Conservation (phyloP, 768 basidiomycete species). For the Lactarius quietus region DNA sequence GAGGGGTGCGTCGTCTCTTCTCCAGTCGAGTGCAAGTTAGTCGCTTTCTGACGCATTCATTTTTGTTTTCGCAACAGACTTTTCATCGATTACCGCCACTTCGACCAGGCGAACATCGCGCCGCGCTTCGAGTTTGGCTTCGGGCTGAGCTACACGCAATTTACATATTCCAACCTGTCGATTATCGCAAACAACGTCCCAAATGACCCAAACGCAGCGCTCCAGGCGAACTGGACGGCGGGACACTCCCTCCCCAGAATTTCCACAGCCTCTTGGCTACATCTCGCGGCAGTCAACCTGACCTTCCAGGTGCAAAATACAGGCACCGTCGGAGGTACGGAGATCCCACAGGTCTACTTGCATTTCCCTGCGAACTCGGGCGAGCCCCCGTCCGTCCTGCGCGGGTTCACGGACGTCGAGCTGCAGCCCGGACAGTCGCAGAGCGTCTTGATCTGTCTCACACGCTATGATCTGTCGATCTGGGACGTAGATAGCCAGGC, state of each 20-base stretch:
- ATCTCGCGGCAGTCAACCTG: constrained; percentile 59
- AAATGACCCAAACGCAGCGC: constrained; percentile 39
- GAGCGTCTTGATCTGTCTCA: constrained; percentile 25
- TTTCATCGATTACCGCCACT: constrained; percentile 37
- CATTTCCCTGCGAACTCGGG: constrained; percentile 58
- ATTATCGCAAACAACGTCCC: constrained; percentile 39
- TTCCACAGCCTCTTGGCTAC: constrained; percentile 66
- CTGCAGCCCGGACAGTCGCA: constrained; percentile 27
- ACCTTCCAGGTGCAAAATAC: constrained; percentile 65
- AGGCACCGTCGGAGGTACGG: constrained; percentile 57
- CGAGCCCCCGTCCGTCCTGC: constrained; percentile 67
- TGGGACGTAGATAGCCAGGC: constrained; percentile 37
- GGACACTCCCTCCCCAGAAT: constrained; percentile 54
- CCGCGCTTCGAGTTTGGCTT: constrained; percentile 90
- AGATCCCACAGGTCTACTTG: constrained; percentile 77
- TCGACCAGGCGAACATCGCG: constrained; percentile 56
- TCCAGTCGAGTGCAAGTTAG: constrained; percentile 24
- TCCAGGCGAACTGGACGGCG: constrained; percentile 53
- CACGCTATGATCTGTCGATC: constrained; percentile 29
- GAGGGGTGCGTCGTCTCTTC: constrained; percentile 40
- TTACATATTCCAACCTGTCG: constrained; percentile 60
- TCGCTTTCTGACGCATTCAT: neutral
- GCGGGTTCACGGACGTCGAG: constrained; percentile 29
- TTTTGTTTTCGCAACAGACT: constrained; percentile 23
- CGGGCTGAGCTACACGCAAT: constrained; percentile 82